A percentile compares a stretch with the other conserved stretches of the same genome.
Evolutionary conservation across 306 rosid genomes (phyloP).

Genomic region (Astragalus membranaceus): DNA sequence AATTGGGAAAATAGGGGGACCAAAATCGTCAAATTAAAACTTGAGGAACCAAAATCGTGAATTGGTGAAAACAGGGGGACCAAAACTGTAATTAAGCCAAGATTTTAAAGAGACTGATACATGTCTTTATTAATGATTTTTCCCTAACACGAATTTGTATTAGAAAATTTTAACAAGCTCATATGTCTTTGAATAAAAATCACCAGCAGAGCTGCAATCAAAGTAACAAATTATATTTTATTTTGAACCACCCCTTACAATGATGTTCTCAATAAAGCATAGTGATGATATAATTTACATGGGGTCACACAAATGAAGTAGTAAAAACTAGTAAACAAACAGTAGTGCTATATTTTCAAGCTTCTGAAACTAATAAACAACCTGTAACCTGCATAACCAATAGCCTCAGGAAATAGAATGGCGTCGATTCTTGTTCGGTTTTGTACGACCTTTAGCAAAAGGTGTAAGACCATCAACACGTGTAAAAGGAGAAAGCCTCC

Average conservation of each 20-base stretch:
- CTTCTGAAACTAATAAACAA: constrained; percentile 19
- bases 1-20: no score
- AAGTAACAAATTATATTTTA: constrained; percentile 18
- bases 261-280: constrained; percentile 22
- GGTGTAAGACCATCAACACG: constrained; percentile 52
- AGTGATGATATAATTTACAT: constrained; percentile 30
- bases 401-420: constrained; percentile 74
- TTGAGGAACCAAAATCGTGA: no score
- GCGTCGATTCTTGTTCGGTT: constrained; percentile 65
- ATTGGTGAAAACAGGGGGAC: no score
- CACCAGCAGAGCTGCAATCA: no score
- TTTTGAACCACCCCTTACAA: constrained; percentile 28
- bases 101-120: no score
- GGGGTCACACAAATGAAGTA: constrained; percentile 21
- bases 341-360: constrained; percentile 20
- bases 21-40: no score
- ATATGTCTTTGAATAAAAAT: no score
- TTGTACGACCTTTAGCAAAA: constrained; percentile 42
- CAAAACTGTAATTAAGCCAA: no score
- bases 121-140: no score
- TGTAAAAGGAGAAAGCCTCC: constrained; percentile 64
- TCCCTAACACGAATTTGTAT: no score
- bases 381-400: constrained; percentile 2
- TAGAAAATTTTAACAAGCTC: no score
- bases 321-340: neutral